Conservation (phyloP, 257 asterid genomes). For the Solanum pimpinellifolium region DNA sequence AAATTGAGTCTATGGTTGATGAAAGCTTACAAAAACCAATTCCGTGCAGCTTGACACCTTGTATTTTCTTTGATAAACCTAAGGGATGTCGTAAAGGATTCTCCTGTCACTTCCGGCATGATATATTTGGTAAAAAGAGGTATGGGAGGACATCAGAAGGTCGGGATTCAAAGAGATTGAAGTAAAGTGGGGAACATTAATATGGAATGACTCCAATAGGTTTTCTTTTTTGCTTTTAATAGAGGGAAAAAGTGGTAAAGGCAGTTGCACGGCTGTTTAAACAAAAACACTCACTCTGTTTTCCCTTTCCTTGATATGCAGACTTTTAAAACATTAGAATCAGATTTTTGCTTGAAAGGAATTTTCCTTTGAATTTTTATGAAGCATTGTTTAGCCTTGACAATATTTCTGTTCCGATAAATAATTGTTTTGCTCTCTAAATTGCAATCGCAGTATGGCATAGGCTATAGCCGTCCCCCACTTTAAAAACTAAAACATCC, state of each 20-base stretch:
- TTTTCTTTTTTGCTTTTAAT: background rate
- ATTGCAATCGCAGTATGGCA: background rate
- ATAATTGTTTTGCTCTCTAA: background rate
- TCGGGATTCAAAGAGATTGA: constrained; percentile 19
- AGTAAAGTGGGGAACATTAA: background rate
- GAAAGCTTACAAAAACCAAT: background rate
- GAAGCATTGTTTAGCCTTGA: background rate
- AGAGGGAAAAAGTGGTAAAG: no score
- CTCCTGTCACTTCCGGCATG: constrained; percentile 19
- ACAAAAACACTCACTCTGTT: background rate
- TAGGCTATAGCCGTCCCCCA: no score
- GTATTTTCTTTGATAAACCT: constrained; percentile 6
- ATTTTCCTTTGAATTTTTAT: background rate
- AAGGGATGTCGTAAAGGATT: constrained; percentile 27
- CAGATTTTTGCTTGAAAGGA: background rate
- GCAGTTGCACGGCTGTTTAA: background rate
- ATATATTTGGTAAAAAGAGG: background rate
- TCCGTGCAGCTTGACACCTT: constrained; percentile 1
- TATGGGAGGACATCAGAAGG: background rate
- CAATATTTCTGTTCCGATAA: background rate
- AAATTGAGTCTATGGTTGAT: background rate
- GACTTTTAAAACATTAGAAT: background rate
- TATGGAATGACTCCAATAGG: background rate
- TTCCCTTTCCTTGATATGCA: background rate
- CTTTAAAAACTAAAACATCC: background rate